Evolutionary conservation across 768 basidiomycete genomes (phyloP).

Genomic region (Hygrophorus pudorinus): DNA sequence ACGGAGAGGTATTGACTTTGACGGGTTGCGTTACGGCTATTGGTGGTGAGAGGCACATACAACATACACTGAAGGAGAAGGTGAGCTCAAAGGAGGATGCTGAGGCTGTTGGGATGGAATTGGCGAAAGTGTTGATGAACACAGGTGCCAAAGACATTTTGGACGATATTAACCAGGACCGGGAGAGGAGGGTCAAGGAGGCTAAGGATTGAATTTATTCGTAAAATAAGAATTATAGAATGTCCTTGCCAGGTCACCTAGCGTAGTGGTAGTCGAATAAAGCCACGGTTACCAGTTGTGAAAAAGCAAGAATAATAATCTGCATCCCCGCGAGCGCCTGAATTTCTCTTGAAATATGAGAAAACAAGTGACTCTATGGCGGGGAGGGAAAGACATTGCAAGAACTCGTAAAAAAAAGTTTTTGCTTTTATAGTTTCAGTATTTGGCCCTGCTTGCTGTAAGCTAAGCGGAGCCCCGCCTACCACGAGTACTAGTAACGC

Average conservation of each 20-base stretch:
- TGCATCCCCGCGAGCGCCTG: slow-evolving; percentile 68
- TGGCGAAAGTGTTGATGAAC: slow-evolving; percentile 57
- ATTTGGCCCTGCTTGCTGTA: no score
- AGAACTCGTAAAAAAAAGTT: neutral
- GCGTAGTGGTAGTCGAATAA: slow-evolving; percentile 14
- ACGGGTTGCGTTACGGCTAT: slow-evolving; percentile 81
- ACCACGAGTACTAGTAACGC: no score
- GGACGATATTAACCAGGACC: slow-evolving; percentile 70
- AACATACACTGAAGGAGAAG: slow-evolving; percentile 44
- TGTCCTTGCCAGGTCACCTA: slow-evolving; percentile 20
- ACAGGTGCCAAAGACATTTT: slow-evolving; percentile 72
- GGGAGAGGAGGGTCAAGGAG: slow-evolving; percentile 36
- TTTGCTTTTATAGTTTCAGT: no score
- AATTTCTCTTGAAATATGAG: slow-evolving; percentile 30
- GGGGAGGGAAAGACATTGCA: slow-evolving; percentile 38
- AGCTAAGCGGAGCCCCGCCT: no score
- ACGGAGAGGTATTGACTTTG: slow-evolving; percentile 42
- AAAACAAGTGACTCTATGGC: slow-evolving; percentile 67
- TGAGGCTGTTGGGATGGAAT: slow-evolving; percentile 52
- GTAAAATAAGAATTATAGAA: no score
- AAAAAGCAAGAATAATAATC: slow-evolving; percentile 27
- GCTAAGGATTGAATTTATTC: slow-evolving; percentile 13
- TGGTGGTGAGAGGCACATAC: slow-evolving; percentile 62
- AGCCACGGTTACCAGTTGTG: slow-evolving; percentile 12
- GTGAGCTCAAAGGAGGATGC: slow-evolving; percentile 50